These are phyloP conservation scores for Komagataella pseudopastoris DNA, from an alignment of 805 yeast species.

Conservation along the genomic window DNA sequence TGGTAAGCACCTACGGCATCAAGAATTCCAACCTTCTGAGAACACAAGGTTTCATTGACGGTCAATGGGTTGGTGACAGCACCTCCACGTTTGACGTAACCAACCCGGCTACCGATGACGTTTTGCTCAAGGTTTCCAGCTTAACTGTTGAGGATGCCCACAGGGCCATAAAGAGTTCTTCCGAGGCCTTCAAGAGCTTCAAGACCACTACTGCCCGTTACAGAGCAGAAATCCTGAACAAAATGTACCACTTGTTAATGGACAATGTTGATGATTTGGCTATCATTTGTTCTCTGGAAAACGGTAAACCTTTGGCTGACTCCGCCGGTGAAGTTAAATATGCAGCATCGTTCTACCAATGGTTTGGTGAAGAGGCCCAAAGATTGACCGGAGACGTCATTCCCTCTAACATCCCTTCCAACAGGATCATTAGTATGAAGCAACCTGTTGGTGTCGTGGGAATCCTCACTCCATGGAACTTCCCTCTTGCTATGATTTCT, in stretches of 20 bases:
- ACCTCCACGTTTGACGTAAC: constrained; percentile 43
- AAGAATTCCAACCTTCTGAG: constrained; percentile 37
- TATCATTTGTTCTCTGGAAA: constrained; percentile 47
- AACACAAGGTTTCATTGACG: constrained; percentile 57
- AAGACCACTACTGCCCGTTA: constrained; percentile 40
- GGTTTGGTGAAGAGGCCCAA: constrained; percentile 82
- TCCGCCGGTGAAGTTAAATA: constrained; percentile 58
- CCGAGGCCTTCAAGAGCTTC: constrained; percentile 36
- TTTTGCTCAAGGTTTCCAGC: constrained; percentile 43
- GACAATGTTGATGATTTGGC: constrained; percentile 57
- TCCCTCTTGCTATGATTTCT: constrained; percentile 70
- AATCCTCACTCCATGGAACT: constrained; percentile 75
- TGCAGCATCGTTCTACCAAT: constrained; percentile 70
- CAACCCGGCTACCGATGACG: constrained; percentile 60
- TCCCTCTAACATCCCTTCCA: constrained; percentile 33
- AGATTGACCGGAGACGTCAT: constrained; percentile 55
- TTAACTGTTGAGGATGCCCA: constrained; percentile 31
- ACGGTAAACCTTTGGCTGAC: constrained; percentile 63
- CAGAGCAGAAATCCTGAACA: constrained; percentile 37
- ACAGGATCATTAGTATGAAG: constrained; percentile 41
- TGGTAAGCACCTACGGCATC: constrained; percentile 18
- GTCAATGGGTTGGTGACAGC: constrained; percentile 45
- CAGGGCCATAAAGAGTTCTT: constrained; percentile 43
- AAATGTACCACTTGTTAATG: constrained; percentile 37
- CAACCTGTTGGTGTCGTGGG: constrained; percentile 82